Evolutionary conservation across 768 basidiomycete species (phyloP).

Genomic region (Sporobolomyces pararoseus): DNA sequence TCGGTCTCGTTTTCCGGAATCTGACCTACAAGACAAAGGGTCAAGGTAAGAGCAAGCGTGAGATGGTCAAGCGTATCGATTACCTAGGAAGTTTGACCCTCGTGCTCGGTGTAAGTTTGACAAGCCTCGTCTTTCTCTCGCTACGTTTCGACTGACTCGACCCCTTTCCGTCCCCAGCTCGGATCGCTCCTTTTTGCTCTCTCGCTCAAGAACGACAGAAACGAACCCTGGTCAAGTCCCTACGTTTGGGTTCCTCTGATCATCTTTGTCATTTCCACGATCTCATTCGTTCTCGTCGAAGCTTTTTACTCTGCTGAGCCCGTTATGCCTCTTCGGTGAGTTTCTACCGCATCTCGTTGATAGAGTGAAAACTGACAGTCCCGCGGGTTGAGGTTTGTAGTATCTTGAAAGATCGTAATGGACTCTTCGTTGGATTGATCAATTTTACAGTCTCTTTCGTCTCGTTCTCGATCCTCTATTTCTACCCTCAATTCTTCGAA

Average conservation of each 20-base stretch:
- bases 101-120: conserved; percentile 51
- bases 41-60: conserved; percentile 35
- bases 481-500: conserved; percentile 37
- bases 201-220: conserved; percentile 48
- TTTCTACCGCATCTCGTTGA: conserved; percentile 49
- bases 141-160: background rate
- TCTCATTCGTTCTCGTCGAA: conserved; percentile 73
- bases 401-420: conserved; percentile 62
- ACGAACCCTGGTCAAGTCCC: conserved; percentile 62
- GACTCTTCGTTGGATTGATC: conserved; percentile 70
- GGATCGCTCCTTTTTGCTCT: conserved; percentile 48
- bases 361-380: too few relatives aligned
- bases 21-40: conserved; percentile 71
- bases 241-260: conserved; percentile 63
- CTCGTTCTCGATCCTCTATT: conserved; percentile 39
- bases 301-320: conserved; percentile 73
- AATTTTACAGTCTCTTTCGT: conserved; percentile 58
- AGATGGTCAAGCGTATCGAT: conserved; percentile 62
- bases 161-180: conserved; percentile 27
- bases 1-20: conserved; percentile 67
- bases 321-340: conserved; percentile 79
- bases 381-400: too few relatives aligned
- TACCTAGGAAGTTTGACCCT: conserved; percentile 77
- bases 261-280: conserved; percentile 57
- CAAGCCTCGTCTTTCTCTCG: background rate